These are phyloP conservation scores for Teunomyces aglyptinius DNA, from an alignment of 805 yeast genomes.

Conservation along the genomic window DNA sequence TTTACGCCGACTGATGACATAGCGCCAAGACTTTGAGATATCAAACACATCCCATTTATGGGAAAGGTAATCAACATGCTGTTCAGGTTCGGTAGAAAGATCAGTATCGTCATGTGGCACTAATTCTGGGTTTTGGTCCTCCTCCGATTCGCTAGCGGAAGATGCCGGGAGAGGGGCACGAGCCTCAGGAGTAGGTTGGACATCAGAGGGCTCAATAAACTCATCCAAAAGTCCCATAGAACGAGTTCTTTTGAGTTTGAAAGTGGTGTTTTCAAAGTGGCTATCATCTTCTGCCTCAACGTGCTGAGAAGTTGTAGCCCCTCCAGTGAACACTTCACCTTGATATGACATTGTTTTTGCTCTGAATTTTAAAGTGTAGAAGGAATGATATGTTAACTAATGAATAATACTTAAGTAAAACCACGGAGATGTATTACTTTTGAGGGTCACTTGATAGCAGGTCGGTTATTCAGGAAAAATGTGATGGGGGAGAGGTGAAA, in stretches of 20 bases:
- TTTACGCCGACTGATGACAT: conserved; percentile 76
- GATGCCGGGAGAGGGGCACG: not conserved
- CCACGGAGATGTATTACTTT: no score
- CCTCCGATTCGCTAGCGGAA: not conserved
- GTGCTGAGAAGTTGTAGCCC: conserved; percentile 62
- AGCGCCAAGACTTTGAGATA: conserved; percentile 93
- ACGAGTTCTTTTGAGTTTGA: conserved; percentile 75
- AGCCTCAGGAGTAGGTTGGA: not conserved
- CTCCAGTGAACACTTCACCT: conserved; percentile 46
- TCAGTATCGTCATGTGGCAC: conserved; percentile 84
- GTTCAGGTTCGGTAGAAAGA: conserved; percentile 73
- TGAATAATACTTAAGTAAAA: no score
- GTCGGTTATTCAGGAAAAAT: conserved; percentile 1
- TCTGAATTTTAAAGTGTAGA: not conserved
- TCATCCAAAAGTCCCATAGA: conserved; percentile 80
- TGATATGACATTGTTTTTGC: conserved; percentile 5
- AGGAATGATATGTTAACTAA: not conserved
- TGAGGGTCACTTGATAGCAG: no score
- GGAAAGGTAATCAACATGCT: conserved; percentile 92
- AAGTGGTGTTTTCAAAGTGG: conserved; percentile 68
- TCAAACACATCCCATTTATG: conserved; percentile 96
- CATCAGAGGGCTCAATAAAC: conserved; percentile 45
- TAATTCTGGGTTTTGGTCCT: conserved; percentile 29
- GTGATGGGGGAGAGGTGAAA: conserved; percentile 1
- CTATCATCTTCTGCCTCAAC: conserved; percentile 70